These are phyloP conservation scores for Eimeria necatrix DNA, from an alignment of 169 alveolate species.

Conservation along the genomic window DNA sequence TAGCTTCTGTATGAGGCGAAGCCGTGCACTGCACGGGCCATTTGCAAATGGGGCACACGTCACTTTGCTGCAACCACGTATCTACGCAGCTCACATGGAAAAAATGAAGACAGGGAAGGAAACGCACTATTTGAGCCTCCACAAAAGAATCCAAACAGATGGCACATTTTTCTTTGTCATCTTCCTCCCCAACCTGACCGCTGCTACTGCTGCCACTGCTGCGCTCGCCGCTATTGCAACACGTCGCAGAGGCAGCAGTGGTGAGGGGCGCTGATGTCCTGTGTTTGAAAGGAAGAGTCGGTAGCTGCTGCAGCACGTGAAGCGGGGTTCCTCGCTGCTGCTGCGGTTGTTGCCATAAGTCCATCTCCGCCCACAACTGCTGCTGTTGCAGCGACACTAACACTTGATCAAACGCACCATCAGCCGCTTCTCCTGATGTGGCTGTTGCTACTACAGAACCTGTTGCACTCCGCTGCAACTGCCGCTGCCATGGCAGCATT, in stretches of 20 bases:
- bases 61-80: slow-evolving; percentile 48
- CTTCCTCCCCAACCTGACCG: neutral
- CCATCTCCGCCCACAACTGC: neutral
- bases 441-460: neutral
- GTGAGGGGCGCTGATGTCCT: neutral
- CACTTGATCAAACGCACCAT: neutral
- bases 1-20: slow-evolving; percentile 10
- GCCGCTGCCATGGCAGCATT: neutral
- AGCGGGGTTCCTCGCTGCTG: slow-evolving; percentile 56
- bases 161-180: slow-evolving; percentile 35
- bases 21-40: slow-evolving; percentile 50
- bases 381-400: slow-evolving; percentile 37
- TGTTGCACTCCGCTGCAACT: neutral
- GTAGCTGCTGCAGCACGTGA: slow-evolving; percentile 48
- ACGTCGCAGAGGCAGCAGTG: neutral
- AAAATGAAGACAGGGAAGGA: slow-evolving; percentile 46
- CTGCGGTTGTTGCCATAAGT: neutral
- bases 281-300: slow-evolving; percentile 39
- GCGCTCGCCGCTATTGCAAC: neutral
- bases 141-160: slow-evolving; percentile 34
- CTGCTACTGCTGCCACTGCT: neutral
- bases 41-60: slow-evolving; percentile 41
- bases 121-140: slow-evolving; percentile 27
- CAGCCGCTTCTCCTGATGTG: neutral
- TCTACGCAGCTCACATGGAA: slow-evolving; percentile 49